A percentile compares a stretch with the other conserved stretches of the same genome.
phyloP scores from a whole-genome alignment of 805 yeast species.

The Wickerhamomyces strasburgensis region DNA sequence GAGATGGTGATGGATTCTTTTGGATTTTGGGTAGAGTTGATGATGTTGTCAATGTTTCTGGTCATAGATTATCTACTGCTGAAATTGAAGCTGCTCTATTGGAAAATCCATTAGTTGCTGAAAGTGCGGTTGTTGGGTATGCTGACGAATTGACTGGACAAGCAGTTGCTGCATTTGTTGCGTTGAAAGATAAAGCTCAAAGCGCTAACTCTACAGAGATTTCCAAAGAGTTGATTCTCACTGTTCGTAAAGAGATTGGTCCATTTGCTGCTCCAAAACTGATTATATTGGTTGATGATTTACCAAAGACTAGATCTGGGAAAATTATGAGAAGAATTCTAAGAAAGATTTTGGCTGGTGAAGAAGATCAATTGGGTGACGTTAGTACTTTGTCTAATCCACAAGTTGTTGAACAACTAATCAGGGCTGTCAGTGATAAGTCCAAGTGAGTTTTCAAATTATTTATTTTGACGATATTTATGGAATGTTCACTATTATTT shows the following conservation, averaged over 20 bases:
- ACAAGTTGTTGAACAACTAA: conserved; percentile 62
- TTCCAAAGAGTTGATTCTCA: conserved; percentile 59
- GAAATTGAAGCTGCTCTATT: conserved; percentile 81
- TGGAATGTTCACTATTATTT: no score
- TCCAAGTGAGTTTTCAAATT: conserved; percentile 5
- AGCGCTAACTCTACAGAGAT: conserved; percentile 29
- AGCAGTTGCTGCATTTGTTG: conserved; percentile 78
- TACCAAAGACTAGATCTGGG: conserved; percentile 84
- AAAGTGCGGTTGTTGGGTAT: conserved; percentile 80
- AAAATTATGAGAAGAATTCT: conserved; percentile 84
- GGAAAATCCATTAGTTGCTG: conserved; percentile 67
- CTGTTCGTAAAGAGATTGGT: conserved; percentile 75
- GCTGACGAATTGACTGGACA: conserved; percentile 82
- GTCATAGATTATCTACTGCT: conserved; percentile 84
- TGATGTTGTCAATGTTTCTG: conserved; percentile 83
- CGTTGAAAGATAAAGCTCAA: conserved; percentile 48
- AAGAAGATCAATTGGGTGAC: conserved; percentile 79
- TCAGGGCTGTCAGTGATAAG: conserved; percentile 40
- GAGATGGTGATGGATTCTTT: conserved; percentile 78
- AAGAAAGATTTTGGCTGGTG: conserved; percentile 69
- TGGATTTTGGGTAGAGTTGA: conserved; percentile 87
- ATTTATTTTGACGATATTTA: background rate
- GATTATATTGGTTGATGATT: conserved; percentile 66
- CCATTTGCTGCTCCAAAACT: conserved; percentile 84
- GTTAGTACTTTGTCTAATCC: conserved; percentile 75